A percentile compares a stretch with the other conserved stretches of the same genome.
These are phyloP conservation scores for Neckera pumila DNA, from an alignment of 225 moss, liverwort and hornwort genomes.

Conservation along the genomic window DNA sequence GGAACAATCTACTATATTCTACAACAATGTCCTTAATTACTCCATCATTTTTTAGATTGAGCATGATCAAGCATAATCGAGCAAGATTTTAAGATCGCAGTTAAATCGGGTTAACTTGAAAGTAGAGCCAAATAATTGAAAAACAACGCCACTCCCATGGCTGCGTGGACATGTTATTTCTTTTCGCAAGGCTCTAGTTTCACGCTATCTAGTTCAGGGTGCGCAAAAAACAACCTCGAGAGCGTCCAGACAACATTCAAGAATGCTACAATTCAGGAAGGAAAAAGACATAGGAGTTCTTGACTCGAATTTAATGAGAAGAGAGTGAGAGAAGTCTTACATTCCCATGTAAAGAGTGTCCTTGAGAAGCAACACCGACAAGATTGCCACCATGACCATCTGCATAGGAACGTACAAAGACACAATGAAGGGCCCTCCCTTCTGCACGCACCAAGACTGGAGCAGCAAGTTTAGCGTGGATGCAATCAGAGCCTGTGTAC, in stretches of 20 bases:
- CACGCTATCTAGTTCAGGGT: no score
- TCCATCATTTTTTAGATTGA: not conserved
- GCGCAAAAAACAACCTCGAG: not conserved
- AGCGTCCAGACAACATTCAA: no score
- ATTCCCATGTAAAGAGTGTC: conserved; percentile 87
- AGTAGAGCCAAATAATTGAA: not conserved
- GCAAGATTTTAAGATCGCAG: not conserved
- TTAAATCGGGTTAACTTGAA: not conserved
- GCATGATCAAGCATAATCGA: not conserved
- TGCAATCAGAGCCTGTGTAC: conserved; percentile 69
- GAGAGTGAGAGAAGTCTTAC: conserved; percentile 5
- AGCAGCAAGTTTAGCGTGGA: conserved; percentile 68
- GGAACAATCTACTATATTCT: not conserved
- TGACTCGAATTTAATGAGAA: not conserved
- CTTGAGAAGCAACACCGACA: conserved; percentile 58
- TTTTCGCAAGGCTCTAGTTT: not conserved
- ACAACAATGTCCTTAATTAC: not conserved
- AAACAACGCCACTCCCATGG: not conserved
- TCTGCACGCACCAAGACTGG: conserved; percentile 88
- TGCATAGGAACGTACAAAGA: conserved; percentile 79
- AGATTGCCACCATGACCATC: conserved; percentile 59
- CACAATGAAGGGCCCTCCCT: conserved; percentile 80
- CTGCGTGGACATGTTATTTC: not conserved
- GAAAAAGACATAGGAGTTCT: no score
- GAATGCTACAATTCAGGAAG: not conserved